Evolutionary conservation across 176 grass and related monocot species (phyloP), one percentile per base, ranked within the genome.

Genomic region (Raddia guianensis): DNA sequence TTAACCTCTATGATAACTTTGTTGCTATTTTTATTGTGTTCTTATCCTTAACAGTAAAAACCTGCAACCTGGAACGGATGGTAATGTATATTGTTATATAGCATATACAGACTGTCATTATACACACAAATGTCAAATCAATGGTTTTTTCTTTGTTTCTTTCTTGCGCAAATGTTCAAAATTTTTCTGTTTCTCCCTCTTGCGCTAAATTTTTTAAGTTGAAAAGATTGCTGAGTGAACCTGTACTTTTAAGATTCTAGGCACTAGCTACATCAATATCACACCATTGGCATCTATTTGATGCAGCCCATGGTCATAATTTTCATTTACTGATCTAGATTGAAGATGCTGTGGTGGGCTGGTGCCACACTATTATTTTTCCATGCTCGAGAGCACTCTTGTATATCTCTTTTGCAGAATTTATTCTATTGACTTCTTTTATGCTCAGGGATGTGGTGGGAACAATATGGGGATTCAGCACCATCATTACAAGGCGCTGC

Each of bases 381-480:
- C 12, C 13, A 20, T 35, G 74, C 42, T 63, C 5, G 8, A 61
- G 61, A 13, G 12, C 19, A 18, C 62, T n/a, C 12, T 19, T 0
- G 2, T 9, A 15, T 21, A 15, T 77, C n/a, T 67, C 21, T 16
- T 66, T 43, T 20, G 62, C 27, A 27, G 6, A 81, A 45, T 83
- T 16, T 80, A 55, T 53, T 66, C 64, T 80, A 8, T 52, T 50
- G 42, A 60, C 62, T 49, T 56, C 70, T 72, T 45, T 57, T 12
- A 62, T 77, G 15, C 46, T 50, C 61, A 98, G 92, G 95, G 37
- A 98, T 95, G 84, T 98, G 95, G 92, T 95, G 95, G 95, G 92
- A 98, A 85, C 90, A 98, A 73, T 98, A 98, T 1, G 96, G 95
- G 0, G 92, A 95, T 87, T 95, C 92, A 66, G 84, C 92, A 16